phyloP scores from a whole-genome alignment of 2,329 filamentous ascomycete genomes.

The Calonectria fujianensis region DNA sequence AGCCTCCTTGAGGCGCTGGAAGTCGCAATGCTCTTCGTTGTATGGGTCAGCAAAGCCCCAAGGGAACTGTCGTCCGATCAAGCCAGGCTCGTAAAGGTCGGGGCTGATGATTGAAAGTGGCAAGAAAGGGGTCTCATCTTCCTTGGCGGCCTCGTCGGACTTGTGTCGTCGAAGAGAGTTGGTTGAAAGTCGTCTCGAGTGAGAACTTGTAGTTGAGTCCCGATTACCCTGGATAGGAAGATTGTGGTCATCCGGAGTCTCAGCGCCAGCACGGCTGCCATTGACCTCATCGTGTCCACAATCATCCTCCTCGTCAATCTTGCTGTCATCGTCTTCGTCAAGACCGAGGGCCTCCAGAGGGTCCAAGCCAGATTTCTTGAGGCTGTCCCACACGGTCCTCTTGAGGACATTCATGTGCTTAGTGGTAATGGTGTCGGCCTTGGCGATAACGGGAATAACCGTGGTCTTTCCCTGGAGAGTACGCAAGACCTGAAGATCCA shows the following conservation, averaged over 20 bases:
- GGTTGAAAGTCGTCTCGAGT: constrained; percentile 68
- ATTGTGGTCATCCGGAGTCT: constrained; percentile 58
- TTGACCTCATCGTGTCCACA: constrained; percentile 51
- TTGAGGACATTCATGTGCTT: constrained; percentile 96
- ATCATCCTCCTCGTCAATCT: constrained; percentile 76
- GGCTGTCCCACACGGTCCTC: constrained; percentile 89
- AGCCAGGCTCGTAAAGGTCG: constrained; percentile 88
- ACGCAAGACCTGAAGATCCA: constrained; percentile 93
- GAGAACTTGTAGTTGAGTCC: constrained; percentile 57
- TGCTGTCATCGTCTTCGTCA: constrained; percentile 81
- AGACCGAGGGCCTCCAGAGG: constrained; percentile 90
- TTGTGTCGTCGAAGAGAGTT: constrained; percentile 68
- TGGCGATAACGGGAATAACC: constrained; percentile 95
- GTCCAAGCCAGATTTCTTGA: constrained; percentile 90
- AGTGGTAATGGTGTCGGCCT: constrained; percentile 97
- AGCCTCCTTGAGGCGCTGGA: constrained; percentile 89
- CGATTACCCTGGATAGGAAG: constrained; percentile 62
- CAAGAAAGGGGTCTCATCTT: constrained; percentile 80
- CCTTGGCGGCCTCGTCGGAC: constrained; percentile 66
- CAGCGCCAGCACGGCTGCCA: constrained; percentile 48
- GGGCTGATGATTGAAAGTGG: constrained; percentile 96
- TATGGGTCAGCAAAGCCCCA: constrained; percentile 98
- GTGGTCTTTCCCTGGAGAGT: constrained; percentile 95
- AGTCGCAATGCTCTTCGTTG: constrained; percentile 94
- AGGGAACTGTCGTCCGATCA: constrained; percentile 91